Evolutionary conservation across 164 flowering plant species (phyloP).

Genomic region (Taxillus chinensis): DNA sequence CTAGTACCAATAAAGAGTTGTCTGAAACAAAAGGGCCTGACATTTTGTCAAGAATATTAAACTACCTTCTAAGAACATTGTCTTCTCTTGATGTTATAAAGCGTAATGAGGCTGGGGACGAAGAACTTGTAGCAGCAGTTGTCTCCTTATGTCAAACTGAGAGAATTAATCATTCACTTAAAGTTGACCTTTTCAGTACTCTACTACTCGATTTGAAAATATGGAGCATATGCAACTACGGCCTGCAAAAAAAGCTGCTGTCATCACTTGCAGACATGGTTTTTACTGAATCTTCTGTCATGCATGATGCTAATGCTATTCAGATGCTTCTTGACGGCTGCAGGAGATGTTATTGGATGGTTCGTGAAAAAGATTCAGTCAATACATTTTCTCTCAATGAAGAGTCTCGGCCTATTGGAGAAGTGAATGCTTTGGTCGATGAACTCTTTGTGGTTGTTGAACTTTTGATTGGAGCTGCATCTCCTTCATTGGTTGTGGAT

Average conservation of each 20-base stretch:
- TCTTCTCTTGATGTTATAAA: conserved; percentile 48
- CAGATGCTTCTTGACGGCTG: conserved; percentile 99
- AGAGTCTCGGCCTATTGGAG: conserved; percentile 66
- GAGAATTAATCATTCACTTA: conserved; percentile 62
- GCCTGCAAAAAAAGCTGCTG: conserved; percentile 90
- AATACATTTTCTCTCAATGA: conserved; percentile 57
- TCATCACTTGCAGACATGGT: conserved; percentile 99
- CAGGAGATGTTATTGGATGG: conserved; percentile 91
- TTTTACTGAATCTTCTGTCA: conserved; percentile 79
- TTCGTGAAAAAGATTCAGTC: conserved; percentile 74
- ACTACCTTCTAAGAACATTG: conserved; percentile 61
- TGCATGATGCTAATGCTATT: conserved; percentile 96
- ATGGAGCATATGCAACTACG: conserved; percentile 97
- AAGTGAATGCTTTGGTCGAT: conserved; percentile 94
- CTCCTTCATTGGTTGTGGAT: conserved; percentile 67
- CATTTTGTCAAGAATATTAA: conserved; percentile 68
- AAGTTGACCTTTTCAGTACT: conserved; percentile 82
- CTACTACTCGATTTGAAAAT: conserved; percentile 82
- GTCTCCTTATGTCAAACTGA: conserved; percentile 88
- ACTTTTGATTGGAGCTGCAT: conserved; percentile 75
- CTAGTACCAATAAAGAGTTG: conserved; percentile 85
- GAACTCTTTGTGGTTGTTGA: conserved; percentile 91
- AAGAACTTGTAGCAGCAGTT: conserved; percentile 92
- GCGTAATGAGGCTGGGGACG: conserved; percentile 66
- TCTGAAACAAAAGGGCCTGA: conserved; percentile 79